These are phyloP conservation scores for Galeopsis tetrahit DNA, from an alignment of 257 asterid genomes.

Conservation along the genomic window DNA sequence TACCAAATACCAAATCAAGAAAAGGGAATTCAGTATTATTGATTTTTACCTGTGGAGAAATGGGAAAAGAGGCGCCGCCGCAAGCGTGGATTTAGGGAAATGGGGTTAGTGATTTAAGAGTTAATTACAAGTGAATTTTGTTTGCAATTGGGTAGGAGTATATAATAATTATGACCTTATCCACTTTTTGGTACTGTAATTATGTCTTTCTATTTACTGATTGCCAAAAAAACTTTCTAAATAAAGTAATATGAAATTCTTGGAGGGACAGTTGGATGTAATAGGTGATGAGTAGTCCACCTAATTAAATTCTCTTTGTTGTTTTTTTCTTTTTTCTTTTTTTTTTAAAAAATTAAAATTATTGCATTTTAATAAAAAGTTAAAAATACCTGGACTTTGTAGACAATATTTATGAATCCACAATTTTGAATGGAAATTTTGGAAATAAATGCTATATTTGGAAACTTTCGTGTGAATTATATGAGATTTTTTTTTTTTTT, in stretches of 20 bases:
- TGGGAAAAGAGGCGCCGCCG: constrained; percentile 31
- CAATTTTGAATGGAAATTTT: no score
- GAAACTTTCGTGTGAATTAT: no score
- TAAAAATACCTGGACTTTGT: no score
- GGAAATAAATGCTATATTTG: no score
- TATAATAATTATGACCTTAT: constrained; percentile 37
- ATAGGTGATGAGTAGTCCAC: neutral
- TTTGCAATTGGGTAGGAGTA: constrained; percentile 1
- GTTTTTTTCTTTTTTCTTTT: no score
- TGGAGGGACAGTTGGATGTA: neutral
- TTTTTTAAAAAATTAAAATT: no score
- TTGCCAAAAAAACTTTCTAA: neutral
- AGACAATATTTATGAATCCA: no score
- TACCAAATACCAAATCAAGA: neutral
- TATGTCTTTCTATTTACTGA: neutral
- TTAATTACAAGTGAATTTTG: constrained; percentile 6
- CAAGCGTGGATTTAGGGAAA: constrained; percentile 20
- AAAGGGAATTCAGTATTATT: no score
- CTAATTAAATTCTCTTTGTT: neutral
- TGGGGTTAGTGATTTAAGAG: constrained; percentile 12
- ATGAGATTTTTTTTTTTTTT: no score
- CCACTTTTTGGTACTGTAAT: constrained; percentile 28
- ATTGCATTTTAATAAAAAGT: no score
- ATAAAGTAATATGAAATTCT: neutral
- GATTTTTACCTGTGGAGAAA: constrained; percentile 23